Evolutionary conservation across 257 asterid genomes (phyloP).

Genomic region (Jacaranda mimosifolia): DNA sequence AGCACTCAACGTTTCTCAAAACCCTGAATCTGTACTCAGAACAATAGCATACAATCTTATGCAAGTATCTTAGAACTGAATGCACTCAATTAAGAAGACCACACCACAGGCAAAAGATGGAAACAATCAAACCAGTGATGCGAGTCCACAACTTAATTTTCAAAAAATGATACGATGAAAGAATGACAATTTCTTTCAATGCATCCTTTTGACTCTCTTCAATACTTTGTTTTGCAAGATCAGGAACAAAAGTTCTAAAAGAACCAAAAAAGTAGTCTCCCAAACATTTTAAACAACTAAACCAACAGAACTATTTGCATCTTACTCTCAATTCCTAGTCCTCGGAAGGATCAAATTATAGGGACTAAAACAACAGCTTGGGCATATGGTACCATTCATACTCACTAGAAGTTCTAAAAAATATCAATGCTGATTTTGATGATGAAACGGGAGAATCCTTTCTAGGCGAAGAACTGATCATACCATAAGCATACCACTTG

Average conservation of each 20-base stretch:
- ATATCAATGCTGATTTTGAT: constrained; percentile 23
- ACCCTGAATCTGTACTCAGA: no score
- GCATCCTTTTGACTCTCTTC: constrained; percentile 20
- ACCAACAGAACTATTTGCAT: constrained; percentile 25
- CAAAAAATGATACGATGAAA: not conserved
- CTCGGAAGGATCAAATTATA: constrained; percentile 9
- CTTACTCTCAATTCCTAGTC: constrained; percentile 31
- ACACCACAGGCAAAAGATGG: no score
- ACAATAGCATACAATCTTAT: no score
- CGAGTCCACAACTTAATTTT: not conserved
- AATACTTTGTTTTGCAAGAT: constrained; percentile 3
- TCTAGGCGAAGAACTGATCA: constrained; percentile 59
- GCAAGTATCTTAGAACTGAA: no score
- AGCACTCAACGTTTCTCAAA: no score
- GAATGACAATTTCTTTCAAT: not conserved
- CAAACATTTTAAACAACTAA: constrained; percentile 34
- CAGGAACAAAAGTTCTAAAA: not conserved
- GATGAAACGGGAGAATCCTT: constrained; percentile 40
- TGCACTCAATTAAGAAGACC: no score
- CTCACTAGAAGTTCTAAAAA: constrained; percentile 19
- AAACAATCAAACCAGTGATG: not conserved
- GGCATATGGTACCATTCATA: constrained; percentile 9
- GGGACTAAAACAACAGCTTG: constrained; percentile 16
- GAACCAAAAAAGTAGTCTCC: constrained; percentile 11
- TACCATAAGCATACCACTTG: constrained; percentile 73